Percentiles rank a stretch among this genome's conserved stretches.
Conservation (phyloP, 2,329 filamentous ascomycete species). For the Aciculosporium take region DNA sequence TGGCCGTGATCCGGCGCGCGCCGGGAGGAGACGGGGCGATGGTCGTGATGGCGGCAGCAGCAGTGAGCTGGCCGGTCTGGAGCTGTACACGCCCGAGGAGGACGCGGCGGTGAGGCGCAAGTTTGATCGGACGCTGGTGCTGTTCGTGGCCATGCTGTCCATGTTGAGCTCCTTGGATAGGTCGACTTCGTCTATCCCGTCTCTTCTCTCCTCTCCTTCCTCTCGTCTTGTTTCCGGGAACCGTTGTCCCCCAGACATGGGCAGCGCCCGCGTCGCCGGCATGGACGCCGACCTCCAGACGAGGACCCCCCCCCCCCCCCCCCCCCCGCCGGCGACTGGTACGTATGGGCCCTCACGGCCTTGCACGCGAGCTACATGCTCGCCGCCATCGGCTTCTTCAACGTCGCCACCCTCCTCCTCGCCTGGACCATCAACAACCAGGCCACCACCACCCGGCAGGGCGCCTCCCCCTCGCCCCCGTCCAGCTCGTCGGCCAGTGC, state of each 20-base stretch:
- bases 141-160: conserved; percentile 72
- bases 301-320: conserved; percentile 24
- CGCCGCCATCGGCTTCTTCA: conserved; percentile 69
- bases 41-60: conserved; percentile 9
- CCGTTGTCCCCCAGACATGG: conserved; percentile 33
- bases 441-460: conserved; percentile 50
- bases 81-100: conserved; percentile 48
- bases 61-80: conserved; percentile 22
- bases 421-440: conserved; percentile 88
- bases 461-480: conserved; percentile 62
- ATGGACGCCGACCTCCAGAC: conserved; percentile 48
- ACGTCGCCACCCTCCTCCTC: conserved; percentile 69
- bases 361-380: conserved; percentile 57
- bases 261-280: conserved; percentile 48
- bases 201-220: not conserved
- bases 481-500: conserved; percentile 72
- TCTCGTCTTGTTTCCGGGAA: not conserved
- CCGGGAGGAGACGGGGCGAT: conserved; percentile 4
- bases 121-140: conserved; percentile 62
- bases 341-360: conserved; percentile 45
- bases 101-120: conserved; percentile 57
- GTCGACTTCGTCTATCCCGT: conserved; percentile 46
- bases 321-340: conserved; percentile 37
- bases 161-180: conserved; percentile 76
- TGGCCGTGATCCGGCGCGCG: not conserved